Evolutionary conservation across 2,329 filamentous ascomycete genomes (phyloP).

Genomic region (Hymenoscyphus fructigenus): DNA sequence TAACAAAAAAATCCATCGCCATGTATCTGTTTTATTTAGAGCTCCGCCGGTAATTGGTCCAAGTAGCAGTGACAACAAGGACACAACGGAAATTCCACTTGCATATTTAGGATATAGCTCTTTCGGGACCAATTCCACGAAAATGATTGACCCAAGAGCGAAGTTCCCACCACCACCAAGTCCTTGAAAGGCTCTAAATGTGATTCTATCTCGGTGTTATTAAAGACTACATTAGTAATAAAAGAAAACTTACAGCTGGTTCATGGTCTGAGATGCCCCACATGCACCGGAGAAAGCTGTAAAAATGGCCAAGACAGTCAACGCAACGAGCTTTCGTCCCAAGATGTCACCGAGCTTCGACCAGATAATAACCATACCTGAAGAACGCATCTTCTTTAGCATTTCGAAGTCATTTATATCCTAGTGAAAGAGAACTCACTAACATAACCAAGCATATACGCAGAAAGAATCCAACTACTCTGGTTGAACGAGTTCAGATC

Average conservation of each 20-base stretch:
- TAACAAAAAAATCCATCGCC: slow-evolving; percentile 7
- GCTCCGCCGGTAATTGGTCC: slow-evolving; percentile 4
- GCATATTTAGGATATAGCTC: background rate
- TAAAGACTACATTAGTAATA: background rate
- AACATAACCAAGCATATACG: slow-evolving; percentile 8
- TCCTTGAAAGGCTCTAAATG: background rate
- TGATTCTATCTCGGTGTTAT: background rate
- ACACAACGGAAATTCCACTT: background rate
- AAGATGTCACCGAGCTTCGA: slow-evolving; percentile 13
- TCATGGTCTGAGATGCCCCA: slow-evolving; percentile 17
- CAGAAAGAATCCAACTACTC: slow-evolving; percentile 8
- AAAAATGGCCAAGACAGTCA: slow-evolving; percentile 6
- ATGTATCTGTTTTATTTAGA: background rate
- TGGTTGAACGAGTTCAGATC: slow-evolving; percentile 6
- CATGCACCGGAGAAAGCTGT: slow-evolving; percentile 12
- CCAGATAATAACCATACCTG: slow-evolving; percentile 14
- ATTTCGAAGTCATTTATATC: background rate
- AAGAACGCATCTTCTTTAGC: background rate
- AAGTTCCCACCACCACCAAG: slow-evolving; percentile 2
- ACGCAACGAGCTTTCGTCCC: slow-evolving; percentile 7
- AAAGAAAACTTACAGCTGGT: slow-evolving; percentile 15
- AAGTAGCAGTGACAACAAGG: background rate
- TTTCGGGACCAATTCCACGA: background rate
- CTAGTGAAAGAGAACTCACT: background rate
- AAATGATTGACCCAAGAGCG: background rate